Evolutionary conservation across 495 filamentous ascomycete genomes (phyloP).

Genomic region (Penicillium steckii): DNA sequence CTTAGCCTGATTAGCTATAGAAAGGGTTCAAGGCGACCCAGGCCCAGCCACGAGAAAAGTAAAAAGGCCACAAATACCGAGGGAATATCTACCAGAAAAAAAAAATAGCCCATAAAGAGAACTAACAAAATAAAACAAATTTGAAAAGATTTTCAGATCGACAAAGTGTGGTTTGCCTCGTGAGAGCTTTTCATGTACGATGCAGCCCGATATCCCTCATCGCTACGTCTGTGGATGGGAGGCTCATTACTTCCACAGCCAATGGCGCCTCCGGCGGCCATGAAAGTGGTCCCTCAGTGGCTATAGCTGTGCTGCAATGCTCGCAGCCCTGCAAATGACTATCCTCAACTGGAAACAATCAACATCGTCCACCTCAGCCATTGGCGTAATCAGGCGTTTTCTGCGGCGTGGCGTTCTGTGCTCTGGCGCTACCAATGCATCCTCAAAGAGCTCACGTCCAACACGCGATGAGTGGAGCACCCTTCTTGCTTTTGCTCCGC

Average conservation of each 20-base stretch:
- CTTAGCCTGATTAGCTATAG: slow-evolving; percentile 15
- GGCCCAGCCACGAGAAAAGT: slow-evolving; percentile 5
- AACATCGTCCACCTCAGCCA: slow-evolving; percentile 9
- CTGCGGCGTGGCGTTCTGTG: not conserved
- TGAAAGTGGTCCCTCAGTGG: not conserved
- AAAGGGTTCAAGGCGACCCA: not conserved
- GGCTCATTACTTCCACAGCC: slow-evolving; percentile 1
- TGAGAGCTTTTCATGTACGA: slow-evolving; percentile 3
- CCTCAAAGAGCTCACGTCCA: slow-evolving; percentile 2
- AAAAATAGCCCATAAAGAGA: not conserved
- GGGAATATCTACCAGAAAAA: not conserved
- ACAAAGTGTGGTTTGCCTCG: slow-evolving; percentile 5
- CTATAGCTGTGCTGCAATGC: not conserved
- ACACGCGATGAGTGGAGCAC: slow-evolving; percentile 16
- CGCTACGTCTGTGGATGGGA: slow-evolving; percentile 2
- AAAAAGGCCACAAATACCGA: not conserved
- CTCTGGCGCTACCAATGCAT: not conserved
- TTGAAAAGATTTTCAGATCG: slow-evolving; percentile 6
- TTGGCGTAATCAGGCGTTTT: slow-evolving; percentile 8
- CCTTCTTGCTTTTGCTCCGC: not conserved
- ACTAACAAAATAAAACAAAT: not conserved
- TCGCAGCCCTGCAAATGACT: slow-evolving; percentile 6
- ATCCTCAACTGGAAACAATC: slow-evolving; percentile 19
- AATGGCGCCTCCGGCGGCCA: not conserved
- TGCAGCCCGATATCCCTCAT: slow-evolving; percentile 1